These are phyloP conservation scores for Phytophthora fragariae DNA, from an alignment of 352 stramenopile genomes.

Conservation along the genomic window DNA sequence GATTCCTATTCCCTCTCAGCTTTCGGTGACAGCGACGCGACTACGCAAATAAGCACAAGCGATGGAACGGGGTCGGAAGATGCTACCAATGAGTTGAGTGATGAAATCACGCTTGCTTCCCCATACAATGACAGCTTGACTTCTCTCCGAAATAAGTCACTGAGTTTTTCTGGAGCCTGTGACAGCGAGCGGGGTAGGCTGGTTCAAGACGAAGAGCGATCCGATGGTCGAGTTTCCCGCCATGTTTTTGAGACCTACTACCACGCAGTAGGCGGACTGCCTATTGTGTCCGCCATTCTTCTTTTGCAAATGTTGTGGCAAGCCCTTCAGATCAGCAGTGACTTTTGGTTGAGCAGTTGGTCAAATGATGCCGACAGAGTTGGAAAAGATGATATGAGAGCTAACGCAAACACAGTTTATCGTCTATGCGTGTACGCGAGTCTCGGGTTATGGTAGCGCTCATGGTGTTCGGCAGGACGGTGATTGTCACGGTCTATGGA, in stretches of 20 bases:
- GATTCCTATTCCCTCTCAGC: slow-evolving; percentile 13
- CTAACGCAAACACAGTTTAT: slow-evolving; percentile 20
- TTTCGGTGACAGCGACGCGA: slow-evolving; percentile 21
- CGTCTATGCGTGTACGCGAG: slow-evolving; percentile 49
- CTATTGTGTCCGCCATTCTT: slow-evolving; percentile 25
- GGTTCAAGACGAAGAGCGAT: slow-evolving; percentile 47
- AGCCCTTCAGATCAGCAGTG: slow-evolving; percentile 68
- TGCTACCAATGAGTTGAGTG: slow-evolving; percentile 5
- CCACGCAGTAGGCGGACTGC: slow-evolving; percentile 41
- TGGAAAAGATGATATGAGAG: slow-evolving; percentile 39
- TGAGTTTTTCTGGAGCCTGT: not conserved
- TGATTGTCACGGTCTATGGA: slow-evolving; percentile 46
- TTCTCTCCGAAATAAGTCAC: not conserved
- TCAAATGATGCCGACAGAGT: slow-evolving; percentile 38
- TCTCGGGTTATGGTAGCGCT: slow-evolving; percentile 40
- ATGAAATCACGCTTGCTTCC: slow-evolving; percentile 8
- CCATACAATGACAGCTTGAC: not conserved
- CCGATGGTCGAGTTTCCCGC: slow-evolving; percentile 44
- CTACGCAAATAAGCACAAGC: slow-evolving; percentile 16
- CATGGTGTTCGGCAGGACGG: slow-evolving; percentile 47
- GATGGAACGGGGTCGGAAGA: slow-evolving; percentile 24
- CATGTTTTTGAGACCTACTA: slow-evolving; percentile 52
- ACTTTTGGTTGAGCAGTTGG: slow-evolving; percentile 94
- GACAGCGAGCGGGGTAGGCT: slow-evolving; percentile 28
- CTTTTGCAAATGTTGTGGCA: slow-evolving; percentile 63